Evolutionary conservation across 441 rosid genomes (phyloP).

Genomic region (Raphanus hybrid): DNA sequence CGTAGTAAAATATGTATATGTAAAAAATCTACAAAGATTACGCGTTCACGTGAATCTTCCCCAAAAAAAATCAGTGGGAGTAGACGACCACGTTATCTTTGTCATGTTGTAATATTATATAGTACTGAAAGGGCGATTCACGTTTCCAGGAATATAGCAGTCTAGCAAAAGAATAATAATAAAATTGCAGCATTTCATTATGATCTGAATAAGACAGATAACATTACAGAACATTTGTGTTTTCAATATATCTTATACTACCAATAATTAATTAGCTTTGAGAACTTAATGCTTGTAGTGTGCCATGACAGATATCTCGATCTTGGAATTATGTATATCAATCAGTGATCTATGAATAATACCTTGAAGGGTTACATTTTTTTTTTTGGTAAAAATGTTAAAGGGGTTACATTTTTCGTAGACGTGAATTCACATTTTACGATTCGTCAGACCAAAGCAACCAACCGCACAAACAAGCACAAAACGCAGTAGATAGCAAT

Average conservation of each 20-base stretch:
- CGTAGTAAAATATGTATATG: not conserved
- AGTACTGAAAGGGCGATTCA: not conserved
- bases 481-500: too few relatives aligned
- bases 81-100: not conserved
- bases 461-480: not conserved
- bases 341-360: not conserved
- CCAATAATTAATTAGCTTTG: not conserved
- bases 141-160: slow-evolving; percentile 1
- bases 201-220: not conserved
- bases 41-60: not conserved
- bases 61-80: not conserved
- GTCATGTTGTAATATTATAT: not conserved
- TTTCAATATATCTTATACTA: not conserved
- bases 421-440: not conserved
- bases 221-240: slow-evolving; percentile 1
- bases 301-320: not conserved
- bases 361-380: not conserved
- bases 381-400: not conserved
- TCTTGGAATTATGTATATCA: not conserved
- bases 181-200: not conserved
- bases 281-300: not conserved
- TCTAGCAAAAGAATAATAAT: not conserved
- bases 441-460: not conserved
- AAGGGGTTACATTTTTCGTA: not conserved
- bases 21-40: not conserved